Base-by-base conservation (phyloP, 495 filamentous ascomycete genomes). In the Xylona heveae region DNA sequence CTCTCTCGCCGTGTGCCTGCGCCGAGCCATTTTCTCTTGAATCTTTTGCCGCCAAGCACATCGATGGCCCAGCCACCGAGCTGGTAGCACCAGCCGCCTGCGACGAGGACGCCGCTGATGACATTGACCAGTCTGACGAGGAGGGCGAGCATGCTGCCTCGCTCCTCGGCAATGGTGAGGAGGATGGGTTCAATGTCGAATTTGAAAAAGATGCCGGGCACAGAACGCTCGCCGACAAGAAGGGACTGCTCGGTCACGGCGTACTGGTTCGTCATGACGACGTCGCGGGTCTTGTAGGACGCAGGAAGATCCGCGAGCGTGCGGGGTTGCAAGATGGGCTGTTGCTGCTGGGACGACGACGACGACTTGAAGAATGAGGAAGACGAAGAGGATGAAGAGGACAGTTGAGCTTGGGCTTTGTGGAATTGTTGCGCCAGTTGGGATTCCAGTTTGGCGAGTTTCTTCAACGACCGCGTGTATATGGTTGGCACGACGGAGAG, bases 141-240 rank as follows among this genome's bases (percentile, higher is more conserved):
- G 44, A 95, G 64, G 15, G 61, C 56, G 34, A 91, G 49, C 34
- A 94, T 60, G 12, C 75, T 61, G 24, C 68, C 71, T 41, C 85
- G 62, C 44, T 73, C 70, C 56, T 94, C 88, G 39, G 73, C 73
- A 33, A 99, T 71, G 16, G 74, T 71, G 19, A 99, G 57, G 42
- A 81, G 49, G 43, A 99, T 85, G 3, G 88, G 88, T 66, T 99
- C 88, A 47, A 99, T 94, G 52, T 95, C 85, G 50, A 85, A 99
- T 59, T 95, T 95, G 64, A 99, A 82, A 53, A 93, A 99, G 41
- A 99, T 78, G 7, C 90, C 90, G 1, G 88, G 88, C 4, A 91
- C 66, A 5, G 59, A 57, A 36, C 59, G 68, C 49, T 91, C 77
- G 34, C 58, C 52, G 24, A 94, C 58, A 5, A 57, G 42, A 32